A percentile compares a stretch with the other conserved stretches of the same genome.
phyloP scores from a whole-genome alignment of 2,329 filamentous ascomycete genomes.

The Aspergillus calidoustus region DNA sequence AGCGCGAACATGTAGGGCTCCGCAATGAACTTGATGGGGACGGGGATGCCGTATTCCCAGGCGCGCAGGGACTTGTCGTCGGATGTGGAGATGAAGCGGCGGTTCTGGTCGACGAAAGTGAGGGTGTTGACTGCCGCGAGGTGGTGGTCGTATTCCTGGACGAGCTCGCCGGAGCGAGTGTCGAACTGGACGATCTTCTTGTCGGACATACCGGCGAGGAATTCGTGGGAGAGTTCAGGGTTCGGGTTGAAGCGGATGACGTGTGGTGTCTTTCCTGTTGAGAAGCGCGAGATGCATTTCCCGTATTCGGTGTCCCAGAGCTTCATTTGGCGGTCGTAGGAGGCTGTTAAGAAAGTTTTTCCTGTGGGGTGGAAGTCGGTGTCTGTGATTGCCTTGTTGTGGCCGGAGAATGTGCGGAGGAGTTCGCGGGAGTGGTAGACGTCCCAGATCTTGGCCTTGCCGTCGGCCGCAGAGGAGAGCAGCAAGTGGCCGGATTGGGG shows the following conservation, averaged over 20 bases:
- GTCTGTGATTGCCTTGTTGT: conserved; percentile 88
- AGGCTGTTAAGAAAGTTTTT: conserved; percentile 84
- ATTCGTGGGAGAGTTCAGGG: conserved; percentile 78
- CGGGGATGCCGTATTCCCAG: conserved; percentile 98
- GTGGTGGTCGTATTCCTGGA: conserved; percentile 98
- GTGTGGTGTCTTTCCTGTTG: conserved; percentile 92
- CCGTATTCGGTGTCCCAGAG: conserved; percentile 98
- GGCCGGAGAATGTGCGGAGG: conserved; percentile 87
- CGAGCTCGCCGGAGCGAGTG: conserved; percentile 76
- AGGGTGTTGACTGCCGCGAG: conserved; percentile 97
- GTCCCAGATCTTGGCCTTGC: conserved; percentile 92
- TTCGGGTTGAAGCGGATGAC: conserved; percentile 92
- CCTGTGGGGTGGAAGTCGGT: conserved; percentile 84
- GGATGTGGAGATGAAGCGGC: conserved; percentile 95
- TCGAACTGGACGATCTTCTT: conserved; percentile 99
- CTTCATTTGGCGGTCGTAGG: conserved; percentile 95
- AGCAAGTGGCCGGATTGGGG: conserved; percentile 85
- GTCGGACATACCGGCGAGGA: conserved; percentile 94
- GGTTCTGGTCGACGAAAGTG: conserved; percentile 91
- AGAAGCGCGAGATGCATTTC: conserved; percentile 83
- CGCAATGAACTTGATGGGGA: conserved; percentile 97
- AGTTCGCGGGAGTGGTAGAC: conserved; percentile 88
- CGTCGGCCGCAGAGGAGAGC: conserved; percentile 86
- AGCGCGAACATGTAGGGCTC: conserved; percentile 98
- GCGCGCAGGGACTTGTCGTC: conserved; percentile 95